A percentile compares a stretch with the other conserved stretches of the same genome.
phyloP scores from a whole-genome alignment of 2,329 filamentous ascomycete genomes.

The Trichoderma semiorbis region DNA sequence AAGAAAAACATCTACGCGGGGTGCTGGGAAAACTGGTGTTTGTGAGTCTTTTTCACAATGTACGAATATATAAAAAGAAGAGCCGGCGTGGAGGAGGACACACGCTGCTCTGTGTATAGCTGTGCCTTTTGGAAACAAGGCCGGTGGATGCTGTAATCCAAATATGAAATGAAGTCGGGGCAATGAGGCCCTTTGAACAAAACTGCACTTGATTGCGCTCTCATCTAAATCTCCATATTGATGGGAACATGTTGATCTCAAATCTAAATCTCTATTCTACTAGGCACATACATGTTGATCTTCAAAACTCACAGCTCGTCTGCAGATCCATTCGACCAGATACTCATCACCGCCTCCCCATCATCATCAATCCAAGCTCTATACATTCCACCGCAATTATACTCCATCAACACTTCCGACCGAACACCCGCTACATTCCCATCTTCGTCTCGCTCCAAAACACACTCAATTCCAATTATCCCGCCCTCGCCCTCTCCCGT shows the following conservation, averaged over 20 bases:
- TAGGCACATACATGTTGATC: not conserved
- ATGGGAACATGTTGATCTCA: not conserved
- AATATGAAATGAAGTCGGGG: not conserved
- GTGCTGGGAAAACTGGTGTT: not conserved
- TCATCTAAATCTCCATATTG: not conserved
- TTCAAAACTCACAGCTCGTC: constrained; percentile 19
- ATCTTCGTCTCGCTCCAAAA: constrained; percentile 43
- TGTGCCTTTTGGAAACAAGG: constrained; percentile 10
- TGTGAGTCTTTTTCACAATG: not conserved
- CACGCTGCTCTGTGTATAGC: not conserved
- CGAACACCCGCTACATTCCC: constrained; percentile 40
- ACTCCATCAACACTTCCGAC: constrained; percentile 66
- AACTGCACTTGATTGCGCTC: not conserved
- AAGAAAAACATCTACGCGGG: not conserved
- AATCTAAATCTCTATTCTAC: not conserved
- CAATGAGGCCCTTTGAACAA: not conserved
- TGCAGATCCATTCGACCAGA: constrained; percentile 32
- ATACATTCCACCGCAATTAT: constrained; percentile 87
- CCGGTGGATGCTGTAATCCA: not conserved
- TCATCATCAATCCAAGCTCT: constrained; percentile 69
- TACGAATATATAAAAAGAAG: constrained; percentile 9
- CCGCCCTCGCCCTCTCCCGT: constrained; percentile 81
- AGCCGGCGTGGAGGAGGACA: not conserved
- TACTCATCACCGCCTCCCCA: constrained; percentile 53
- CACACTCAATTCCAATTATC: constrained; percentile 75